A percentile compares a stretch with the other conserved stretches of the same genome.
These are phyloP conservation scores for Allium cepa DNA, from an alignment of 106 monocot genomes.

Conservation along the genomic window DNA sequence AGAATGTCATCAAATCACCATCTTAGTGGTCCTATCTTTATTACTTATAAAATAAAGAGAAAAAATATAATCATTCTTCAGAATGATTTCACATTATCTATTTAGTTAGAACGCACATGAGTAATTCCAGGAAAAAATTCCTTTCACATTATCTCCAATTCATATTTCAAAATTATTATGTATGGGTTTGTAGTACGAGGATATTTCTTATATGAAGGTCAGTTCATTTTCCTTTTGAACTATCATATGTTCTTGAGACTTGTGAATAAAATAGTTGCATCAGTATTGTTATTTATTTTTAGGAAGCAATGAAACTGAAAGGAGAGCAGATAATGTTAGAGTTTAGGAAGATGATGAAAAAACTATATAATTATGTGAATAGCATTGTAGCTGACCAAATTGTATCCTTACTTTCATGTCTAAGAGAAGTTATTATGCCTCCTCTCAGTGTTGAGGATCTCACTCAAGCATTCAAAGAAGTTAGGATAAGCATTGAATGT, in stretches of 20 bases:
- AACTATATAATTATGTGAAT: slow-evolving; percentile 63
- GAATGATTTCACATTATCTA: too few relatives aligned
- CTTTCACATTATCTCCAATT: slow-evolving; percentile 52
- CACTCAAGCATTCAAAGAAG: slow-evolving; percentile 61
- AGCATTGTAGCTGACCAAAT: slow-evolving; percentile 41
- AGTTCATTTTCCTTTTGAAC: too few relatives aligned
- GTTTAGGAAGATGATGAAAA: slow-evolving; percentile 73
- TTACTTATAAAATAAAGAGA: too few relatives aligned
- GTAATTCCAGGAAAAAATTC: slow-evolving; percentile 83
- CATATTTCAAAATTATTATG: slow-evolving; percentile 77
- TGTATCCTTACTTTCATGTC: slow-evolving; percentile 47
- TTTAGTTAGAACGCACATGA: too few relatives aligned
- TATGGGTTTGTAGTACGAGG: slow-evolving; percentile 83
- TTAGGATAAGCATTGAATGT: slow-evolving; percentile 17
- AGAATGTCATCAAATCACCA: too few relatives aligned
- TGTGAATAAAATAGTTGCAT: too few relatives aligned
- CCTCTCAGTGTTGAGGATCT: slow-evolving; percentile 79
- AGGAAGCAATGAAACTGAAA: slow-evolving; percentile 69
- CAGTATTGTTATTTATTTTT: slow-evolving; percentile 14
- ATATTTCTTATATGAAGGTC: slow-evolving; percentile 62
- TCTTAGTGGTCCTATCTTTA: too few relatives aligned
- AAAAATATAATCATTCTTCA: too few relatives aligned
- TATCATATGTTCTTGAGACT: too few relatives aligned
- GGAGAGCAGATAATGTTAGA: slow-evolving; percentile 57
- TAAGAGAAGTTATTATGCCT: slow-evolving; percentile 57